Base-by-base conservation (phyloP, 306 rosid genomes). In the Quercus cerris region DNA sequence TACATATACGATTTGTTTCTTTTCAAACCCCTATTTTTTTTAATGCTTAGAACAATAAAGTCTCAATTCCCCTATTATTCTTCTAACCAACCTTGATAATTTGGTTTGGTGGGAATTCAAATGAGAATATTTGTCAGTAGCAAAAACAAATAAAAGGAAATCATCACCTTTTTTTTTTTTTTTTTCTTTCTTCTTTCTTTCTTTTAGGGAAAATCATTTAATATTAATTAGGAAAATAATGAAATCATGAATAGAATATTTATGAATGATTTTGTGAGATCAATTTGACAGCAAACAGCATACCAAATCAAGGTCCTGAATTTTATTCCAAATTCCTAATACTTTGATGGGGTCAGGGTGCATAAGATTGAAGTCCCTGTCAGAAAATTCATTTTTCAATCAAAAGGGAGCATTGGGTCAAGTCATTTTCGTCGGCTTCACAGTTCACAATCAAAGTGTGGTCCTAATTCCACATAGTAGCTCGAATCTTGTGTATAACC, bases 401-500 rank as follows among this genome's bases (percentile, higher is more conserved):
- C 72, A 35, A 33, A 68, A 68, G 64, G 77, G 23, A 49, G 46
- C 8, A 81, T 56, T 51, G 10, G 31, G 80, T 74, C 82, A 67
- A 74, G 23, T 7, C 72, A 51, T n/a, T 59, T 33, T 7, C 27
- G 57, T 68, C 74, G 25, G 35, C 31, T 51, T 44, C 18, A 55
- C 44, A 20, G 46, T 33, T 44, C 18, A 25, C 44, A 28, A 17
- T 33, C 41, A 35, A 51, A 25, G 35, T 19, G 80, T 62, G 80
- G 83, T 79, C 83, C 81, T 58, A 25, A 1, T 20, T 79, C 83
- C 81, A 49, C n/a, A 3, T 30, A 11, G 30, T 44, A 23, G 23
- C 75, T 27, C 72, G 81, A 76, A 80, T 55, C 75, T 44, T 27
- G 76, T 56, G 71, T 75, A 80, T 52, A 63, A 70, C 58, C 19